phyloP scores from a whole-genome alignment of 129 eudicot species.

The Ambrosia artemisiifolia region DNA sequence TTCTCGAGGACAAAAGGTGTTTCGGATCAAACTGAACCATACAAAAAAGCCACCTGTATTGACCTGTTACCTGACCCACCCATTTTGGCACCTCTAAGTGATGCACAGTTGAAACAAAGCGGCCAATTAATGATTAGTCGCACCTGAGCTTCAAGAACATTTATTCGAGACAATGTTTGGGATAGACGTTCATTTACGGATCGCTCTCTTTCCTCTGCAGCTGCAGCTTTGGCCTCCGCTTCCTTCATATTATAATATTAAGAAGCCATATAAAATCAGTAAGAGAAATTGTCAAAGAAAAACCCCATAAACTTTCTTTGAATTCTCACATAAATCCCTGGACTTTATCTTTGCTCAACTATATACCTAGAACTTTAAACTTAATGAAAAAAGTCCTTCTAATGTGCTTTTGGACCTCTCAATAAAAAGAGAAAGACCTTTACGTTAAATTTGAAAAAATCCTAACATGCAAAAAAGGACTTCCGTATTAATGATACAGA shows the following conservation, averaged over 20 bases:
- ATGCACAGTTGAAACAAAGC: slow-evolving; percentile 7
- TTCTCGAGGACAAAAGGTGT: not conserved
- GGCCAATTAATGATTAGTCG: slow-evolving; percentile 15
- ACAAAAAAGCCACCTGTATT: not conserved
- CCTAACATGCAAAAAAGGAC: not conserved
- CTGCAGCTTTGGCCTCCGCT: slow-evolving; percentile 91
- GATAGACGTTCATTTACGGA: slow-evolving; percentile 80
- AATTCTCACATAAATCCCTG: not conserved
- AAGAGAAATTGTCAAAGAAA: not conserved
- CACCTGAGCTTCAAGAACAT: slow-evolving; percentile 98
- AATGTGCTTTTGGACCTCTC: not conserved
- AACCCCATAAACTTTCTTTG: not conserved
- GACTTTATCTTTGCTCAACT: not conserved
- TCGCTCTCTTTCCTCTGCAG: slow-evolving; percentile 88
- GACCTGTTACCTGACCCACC: not conserved
- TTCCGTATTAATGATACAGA: not conserved
- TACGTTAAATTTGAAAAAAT: not conserved
- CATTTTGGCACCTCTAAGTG: slow-evolving; percentile 2
- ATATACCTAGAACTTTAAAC: not conserved
- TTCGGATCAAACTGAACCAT: not conserved
- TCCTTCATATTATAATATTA: slow-evolving; percentile 47
- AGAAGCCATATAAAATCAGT: not conserved
- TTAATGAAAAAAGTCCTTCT: not conserved
- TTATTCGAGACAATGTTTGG: slow-evolving; percentile 81
- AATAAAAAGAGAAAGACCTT: not conserved